These are phyloP conservation scores for Fusarium sp. DNA, from an alignment of 2,329 filamentous ascomycete species.

Conservation along the genomic window DNA sequence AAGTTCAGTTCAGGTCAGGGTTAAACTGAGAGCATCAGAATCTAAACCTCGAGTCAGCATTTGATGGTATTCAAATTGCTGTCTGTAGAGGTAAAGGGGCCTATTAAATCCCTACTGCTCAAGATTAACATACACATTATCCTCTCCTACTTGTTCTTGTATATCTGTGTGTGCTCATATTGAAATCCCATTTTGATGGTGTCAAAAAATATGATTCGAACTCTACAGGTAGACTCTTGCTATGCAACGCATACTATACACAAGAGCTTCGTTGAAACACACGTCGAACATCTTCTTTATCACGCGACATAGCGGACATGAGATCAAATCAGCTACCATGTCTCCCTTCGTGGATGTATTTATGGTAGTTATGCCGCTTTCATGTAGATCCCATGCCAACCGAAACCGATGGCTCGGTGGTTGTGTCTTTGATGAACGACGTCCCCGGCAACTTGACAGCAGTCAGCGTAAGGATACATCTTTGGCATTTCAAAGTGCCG, in stretches of 20 bases:
- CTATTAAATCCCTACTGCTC: neutral
- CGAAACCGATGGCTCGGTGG: neutral
- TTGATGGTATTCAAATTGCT: neutral
- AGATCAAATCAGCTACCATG: too few relatives aligned
- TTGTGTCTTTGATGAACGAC: neutral
- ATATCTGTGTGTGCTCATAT: neutral
- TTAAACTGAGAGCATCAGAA: neutral
- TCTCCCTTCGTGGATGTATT: neutral
- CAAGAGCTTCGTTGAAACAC: neutral
- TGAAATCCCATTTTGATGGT: accelerated
- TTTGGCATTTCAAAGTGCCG: neutral
- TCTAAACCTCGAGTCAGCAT: neutral
- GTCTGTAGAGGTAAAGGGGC: neutral
- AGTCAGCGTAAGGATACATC: accelerated
- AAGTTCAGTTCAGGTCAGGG: too few relatives aligned
- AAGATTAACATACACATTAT: too few relatives aligned
- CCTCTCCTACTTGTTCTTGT: too few relatives aligned
- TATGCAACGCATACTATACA: too few relatives aligned
- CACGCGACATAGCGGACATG: too few relatives aligned
- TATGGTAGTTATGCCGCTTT: neutral
- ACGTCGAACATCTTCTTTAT: neutral
- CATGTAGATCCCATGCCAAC: neutral
- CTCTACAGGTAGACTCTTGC: neutral
- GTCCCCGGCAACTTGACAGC: neutral
- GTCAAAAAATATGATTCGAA: too few relatives aligned